Conservation (phyloP, 345 rosid genomes). For the Eucalyptus sp. region DNA sequence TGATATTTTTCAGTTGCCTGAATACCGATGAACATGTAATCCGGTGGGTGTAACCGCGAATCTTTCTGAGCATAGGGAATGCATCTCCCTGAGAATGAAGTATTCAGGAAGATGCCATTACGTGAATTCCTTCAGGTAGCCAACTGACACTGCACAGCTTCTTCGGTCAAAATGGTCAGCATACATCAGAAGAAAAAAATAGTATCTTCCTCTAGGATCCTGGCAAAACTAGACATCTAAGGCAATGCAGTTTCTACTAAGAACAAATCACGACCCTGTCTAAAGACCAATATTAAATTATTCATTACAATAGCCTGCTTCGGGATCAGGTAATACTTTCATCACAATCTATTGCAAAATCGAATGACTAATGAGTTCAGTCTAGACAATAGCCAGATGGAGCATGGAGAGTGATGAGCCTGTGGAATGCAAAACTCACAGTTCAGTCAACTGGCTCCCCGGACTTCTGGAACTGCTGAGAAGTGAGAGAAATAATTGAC, state of each 20-base stretch:
- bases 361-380: neutral
- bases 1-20: neutral
- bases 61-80: neutral
- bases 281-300: neutral
- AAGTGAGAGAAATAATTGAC: constrained; percentile 16
- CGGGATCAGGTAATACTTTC: neutral
- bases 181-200: neutral
- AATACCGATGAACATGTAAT: neutral
- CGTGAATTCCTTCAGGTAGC: neutral
- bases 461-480: constrained; percentile 11
- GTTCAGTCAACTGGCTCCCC: neutral
- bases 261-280: neutral
- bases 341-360: neutral
- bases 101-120: neutral
- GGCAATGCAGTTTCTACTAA: neutral
- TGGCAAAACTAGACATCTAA: neutral
- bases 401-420: neutral
- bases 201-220: neutral
- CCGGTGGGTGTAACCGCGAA: neutral
- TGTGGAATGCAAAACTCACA: neutral
- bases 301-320: neutral
- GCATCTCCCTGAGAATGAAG: neutral
- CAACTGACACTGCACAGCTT: neutral
- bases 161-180: neutral
- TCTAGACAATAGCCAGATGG: neutral